A percentile compares a stretch with the other conserved stretches of the same genome.
These are phyloP conservation scores for Gloeopeniophorella convolvens DNA, from an alignment of 768 basidiomycete genomes.

Conservation along the genomic window DNA sequence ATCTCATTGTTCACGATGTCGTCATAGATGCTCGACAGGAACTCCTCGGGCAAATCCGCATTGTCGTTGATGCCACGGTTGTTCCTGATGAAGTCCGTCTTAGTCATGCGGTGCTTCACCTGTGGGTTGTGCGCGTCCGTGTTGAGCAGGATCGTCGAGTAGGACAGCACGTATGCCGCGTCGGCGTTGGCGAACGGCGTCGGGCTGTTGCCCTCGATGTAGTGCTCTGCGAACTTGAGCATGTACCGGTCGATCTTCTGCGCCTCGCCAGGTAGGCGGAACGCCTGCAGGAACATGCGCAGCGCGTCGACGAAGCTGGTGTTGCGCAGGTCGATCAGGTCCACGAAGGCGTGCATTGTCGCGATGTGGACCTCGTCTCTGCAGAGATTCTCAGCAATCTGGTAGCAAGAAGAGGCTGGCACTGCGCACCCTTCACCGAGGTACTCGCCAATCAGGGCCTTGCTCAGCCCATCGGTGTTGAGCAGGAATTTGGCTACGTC, in stretches of 20 bases:
- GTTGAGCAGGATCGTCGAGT: constrained; percentile 93
- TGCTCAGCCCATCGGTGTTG: constrained; percentile 86
- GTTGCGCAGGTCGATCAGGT: constrained; percentile 80
- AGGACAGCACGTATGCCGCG: constrained; percentile 90
- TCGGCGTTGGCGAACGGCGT: constrained; percentile 94
- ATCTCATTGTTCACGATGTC: constrained; percentile 92
- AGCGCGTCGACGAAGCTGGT: constrained; percentile 84
- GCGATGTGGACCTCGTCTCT: constrained; percentile 88
- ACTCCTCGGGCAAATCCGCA: constrained; percentile 80
- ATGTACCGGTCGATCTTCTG: constrained; percentile 99
- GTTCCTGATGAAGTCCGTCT: constrained; percentile 85
- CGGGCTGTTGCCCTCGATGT: constrained; percentile 80
- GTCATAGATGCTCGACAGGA: constrained; percentile 73
- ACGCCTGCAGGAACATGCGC: constrained; percentile 85
- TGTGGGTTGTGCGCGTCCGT: constrained; percentile 97
- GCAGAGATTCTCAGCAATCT: constrained; percentile 1
- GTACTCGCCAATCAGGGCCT: constrained; percentile 96
- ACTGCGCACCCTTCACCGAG: constrained; percentile 85
- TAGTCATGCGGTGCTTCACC: constrained; percentile 92
- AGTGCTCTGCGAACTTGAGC: constrained; percentile 97
- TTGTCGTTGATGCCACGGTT: constrained; percentile 96
- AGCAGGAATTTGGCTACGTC: constrained; percentile 84
- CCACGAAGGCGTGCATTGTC: constrained; percentile 97
- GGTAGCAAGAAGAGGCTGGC: background rate
- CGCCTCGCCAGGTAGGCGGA: constrained; percentile 93